These are phyloP conservation scores for Mycena crocata DNA, from an alignment of 768 basidiomycete species.

Conservation along the genomic window DNA sequence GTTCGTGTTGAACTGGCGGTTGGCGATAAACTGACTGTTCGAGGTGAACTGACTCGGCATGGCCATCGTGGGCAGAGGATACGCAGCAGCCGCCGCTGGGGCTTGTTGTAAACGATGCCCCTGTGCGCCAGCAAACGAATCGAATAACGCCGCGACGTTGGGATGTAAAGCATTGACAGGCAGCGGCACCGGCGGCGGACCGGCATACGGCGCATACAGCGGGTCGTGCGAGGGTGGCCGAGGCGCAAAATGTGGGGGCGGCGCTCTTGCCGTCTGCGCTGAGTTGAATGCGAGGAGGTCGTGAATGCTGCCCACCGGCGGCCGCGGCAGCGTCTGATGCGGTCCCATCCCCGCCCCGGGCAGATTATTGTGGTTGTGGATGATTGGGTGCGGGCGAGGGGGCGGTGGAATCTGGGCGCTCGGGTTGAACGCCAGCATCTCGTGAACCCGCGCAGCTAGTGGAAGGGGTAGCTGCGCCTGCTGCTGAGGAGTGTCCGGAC, in stretches of 20 bases:
- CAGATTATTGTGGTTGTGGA: background rate
- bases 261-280: background rate
- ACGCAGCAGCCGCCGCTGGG: too few relatives aligned
- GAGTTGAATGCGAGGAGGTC: background rate
- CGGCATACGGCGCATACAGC: constrained; percentile 30
- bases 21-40: background rate
- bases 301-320: constrained; percentile 10
- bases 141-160: constrained; percentile 15
- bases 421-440: constrained; percentile 3
- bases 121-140: too few relatives aligned
- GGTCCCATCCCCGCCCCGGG: background rate
- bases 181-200: background rate
- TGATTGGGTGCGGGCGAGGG: background rate
- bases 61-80: too few relatives aligned
- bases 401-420: background rate
- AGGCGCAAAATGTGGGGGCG: background rate
- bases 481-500: background rate
- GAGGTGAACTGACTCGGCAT: background rate
- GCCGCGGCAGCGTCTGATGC: background rate
- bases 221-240: constrained; percentile 18
- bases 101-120: too few relatives aligned
- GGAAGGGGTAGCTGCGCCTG: background rate
- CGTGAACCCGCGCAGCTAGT: constrained; percentile 1
- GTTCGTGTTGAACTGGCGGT: constrained; percentile 7
- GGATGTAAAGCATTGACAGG: too few relatives aligned